Evolutionary conservation across 495 filamentous ascomycete genomes (phyloP), one percentile per base, ranked within the genome.

Genomic region (Evansstolkia leycettana): DNA sequence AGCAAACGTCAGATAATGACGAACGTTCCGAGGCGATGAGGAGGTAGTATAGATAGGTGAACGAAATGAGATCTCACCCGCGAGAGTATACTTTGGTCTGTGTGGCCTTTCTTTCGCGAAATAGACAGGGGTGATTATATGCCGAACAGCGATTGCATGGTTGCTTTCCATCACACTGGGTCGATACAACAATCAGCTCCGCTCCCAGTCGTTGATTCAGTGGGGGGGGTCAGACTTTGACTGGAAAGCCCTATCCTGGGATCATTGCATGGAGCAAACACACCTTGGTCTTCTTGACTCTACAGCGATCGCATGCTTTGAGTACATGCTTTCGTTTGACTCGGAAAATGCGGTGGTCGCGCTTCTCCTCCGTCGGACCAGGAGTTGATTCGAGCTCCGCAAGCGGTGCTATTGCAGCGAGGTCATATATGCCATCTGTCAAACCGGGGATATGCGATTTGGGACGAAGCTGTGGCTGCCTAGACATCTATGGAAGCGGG

Each of bases 271-370:
- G 20, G 20, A 4, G 13, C 19, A 20, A 19, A 54, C 48, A 34
- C 31, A 65, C 64, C 49, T 67, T 67, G 24, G 64, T 64, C 47
- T 67, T 67, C 40, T 67, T 67, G 15, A 67, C 60, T 38, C 64
- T 52, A 41, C 64, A 67, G 7, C 62, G 60, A 52, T 67, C 64
- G 36, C 64, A 67, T 1, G 64, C 64, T 32, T 65, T 67, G 8
- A 65, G 38, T 13, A 67, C 64, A 54, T 67, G 64, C 41, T 67
- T 67, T 24, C 64, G 55, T 39, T 67, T 67, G 30, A 65, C 62
- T n/a, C 64, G 61, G 38, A 65, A 67, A 12, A 67, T 57, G 10
- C 61, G 61, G 28, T 62, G 62, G 27, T 65, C 53, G 8, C 51
- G 52, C 41, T 63, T 67, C 30, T 64, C 62, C 14, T 65, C 58